A percentile compares a stretch with the other conserved stretches of the same genome.
These are phyloP conservation scores for Aspergillus transmontanensis DNA, from an alignment of 2,329 filamentous ascomycete genomes.

Conservation along the genomic window DNA sequence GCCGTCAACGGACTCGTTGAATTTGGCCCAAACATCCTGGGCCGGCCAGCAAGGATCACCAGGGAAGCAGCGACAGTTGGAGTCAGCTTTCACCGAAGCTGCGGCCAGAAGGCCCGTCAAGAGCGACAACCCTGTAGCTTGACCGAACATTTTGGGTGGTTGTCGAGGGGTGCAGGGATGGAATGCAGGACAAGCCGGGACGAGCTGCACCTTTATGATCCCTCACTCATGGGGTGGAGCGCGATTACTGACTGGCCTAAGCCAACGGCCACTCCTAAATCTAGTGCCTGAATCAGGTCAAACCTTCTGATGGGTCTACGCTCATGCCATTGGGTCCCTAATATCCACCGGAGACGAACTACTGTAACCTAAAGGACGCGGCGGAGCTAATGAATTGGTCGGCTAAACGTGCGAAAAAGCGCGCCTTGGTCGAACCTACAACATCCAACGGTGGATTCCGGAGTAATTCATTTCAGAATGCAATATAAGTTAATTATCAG, in stretches of 20 bases:
- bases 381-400: too few species aligned
- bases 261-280: not conserved
- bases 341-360: not conserved
- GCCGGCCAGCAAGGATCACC: slow-evolving; percentile 59
- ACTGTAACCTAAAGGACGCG: not conserved
- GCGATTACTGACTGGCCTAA: too few species aligned
- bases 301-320: not conserved
- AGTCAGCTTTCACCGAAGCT: not conserved
- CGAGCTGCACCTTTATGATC: not conserved
- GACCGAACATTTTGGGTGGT: slow-evolving; percentile 1
- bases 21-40: slow-evolving; percentile 46
- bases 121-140: not conserved
- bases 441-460: too few species aligned
- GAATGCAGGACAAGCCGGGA: not conserved
- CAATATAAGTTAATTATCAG: not conserved
- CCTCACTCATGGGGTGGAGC: not conserved
- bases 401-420: too few species aligned
- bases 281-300: not conserved
- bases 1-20: slow-evolving; percentile 57
- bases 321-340: too few species aligned
- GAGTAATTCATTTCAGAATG: not conserved
- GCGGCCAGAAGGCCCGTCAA: slow-evolving; percentile 7
- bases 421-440: too few species aligned
- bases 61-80: slow-evolving; percentile 52
- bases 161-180: not conserved